phyloP scores from a whole-genome alignment of 805 yeast genomes.

The Starmerella etchellsii region DNA sequence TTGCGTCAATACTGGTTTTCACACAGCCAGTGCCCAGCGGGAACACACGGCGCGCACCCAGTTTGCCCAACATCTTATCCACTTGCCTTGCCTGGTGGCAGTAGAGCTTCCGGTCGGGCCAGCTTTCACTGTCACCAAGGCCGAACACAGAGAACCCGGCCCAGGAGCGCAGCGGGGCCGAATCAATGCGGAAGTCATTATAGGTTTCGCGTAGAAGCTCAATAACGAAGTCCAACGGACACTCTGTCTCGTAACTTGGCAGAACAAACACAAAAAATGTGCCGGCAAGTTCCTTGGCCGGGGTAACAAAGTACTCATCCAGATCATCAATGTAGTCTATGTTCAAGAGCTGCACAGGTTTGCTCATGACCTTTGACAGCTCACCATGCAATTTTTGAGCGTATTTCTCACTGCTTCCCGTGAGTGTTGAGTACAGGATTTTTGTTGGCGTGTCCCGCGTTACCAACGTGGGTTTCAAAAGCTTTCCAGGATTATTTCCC shows the following conservation, averaged over 20 bases:
- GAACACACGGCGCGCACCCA: constrained; percentile 76
- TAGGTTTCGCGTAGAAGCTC: constrained; percentile 69
- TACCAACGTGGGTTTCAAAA: background rate
- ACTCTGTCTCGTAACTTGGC: constrained; percentile 87
- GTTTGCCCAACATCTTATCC: constrained; percentile 61
- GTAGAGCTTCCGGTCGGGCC: constrained; percentile 55
- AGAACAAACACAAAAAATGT: constrained; percentile 54
- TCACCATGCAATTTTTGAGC: constrained; percentile 41
- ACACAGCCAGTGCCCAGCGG: constrained; percentile 78
- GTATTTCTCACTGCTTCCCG: constrained; percentile 65
- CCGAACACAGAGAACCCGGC: constrained; percentile 80
- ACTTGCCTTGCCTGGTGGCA: constrained; percentile 74
- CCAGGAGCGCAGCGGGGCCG: constrained; percentile 54
- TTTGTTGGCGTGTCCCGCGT: constrained; percentile 7
- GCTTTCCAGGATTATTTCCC: background rate
- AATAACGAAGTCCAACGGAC: constrained; percentile 78
- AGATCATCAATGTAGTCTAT: constrained; percentile 74
- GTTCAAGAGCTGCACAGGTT: constrained; percentile 44
- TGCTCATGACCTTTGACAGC: constrained; percentile 24
- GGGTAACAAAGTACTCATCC: constrained; percentile 68
- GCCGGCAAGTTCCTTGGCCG: constrained; percentile 27
- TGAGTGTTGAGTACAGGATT: constrained; percentile 69
- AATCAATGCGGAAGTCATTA: constrained; percentile 76
- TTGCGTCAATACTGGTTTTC: constrained; percentile 45
- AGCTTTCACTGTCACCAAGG: constrained; percentile 74